Conservation (phyloP, 2,329 filamentous ascomycete genomes). For the Arthrobotrys pseudoclavata region DNA sequence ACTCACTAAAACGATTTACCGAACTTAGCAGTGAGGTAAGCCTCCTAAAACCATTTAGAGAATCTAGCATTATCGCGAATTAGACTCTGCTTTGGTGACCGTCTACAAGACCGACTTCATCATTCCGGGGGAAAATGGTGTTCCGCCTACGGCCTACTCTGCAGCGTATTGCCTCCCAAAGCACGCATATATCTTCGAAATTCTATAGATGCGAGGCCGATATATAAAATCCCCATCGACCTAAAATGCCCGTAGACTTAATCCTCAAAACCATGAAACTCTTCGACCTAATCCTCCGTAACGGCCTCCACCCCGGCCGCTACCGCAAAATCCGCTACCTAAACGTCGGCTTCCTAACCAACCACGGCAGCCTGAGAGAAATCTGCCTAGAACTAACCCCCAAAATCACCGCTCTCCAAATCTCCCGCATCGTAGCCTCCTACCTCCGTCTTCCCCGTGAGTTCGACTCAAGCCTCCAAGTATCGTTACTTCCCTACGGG, state of each 20-base stretch:
- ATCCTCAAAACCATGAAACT: conserved; percentile 30
- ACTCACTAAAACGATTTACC: neutral
- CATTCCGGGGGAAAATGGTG: too few relatives aligned
- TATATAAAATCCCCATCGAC: neutral
- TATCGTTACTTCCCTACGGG: conserved; percentile 34
- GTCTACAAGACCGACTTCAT: neutral
- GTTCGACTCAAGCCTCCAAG: conserved; percentile 17
- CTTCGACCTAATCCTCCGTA: conserved; percentile 1
- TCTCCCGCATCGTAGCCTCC: conserved; percentile 14
- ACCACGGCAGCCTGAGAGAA: conserved; percentile 1
- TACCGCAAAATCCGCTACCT: conserved; percentile 12
- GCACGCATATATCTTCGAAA: too few relatives aligned
- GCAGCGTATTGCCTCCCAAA: too few relatives aligned
- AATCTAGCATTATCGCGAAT: neutral
- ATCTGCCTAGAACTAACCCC: conserved; percentile 23
- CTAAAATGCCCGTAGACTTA: conserved; percentile 26
- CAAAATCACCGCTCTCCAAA: conserved; percentile 9
- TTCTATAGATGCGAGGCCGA: too few relatives aligned
- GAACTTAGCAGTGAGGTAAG: neutral
- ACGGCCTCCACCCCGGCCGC: neutral
- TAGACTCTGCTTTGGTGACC: neutral
- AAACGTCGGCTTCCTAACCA: conserved; percentile 35
- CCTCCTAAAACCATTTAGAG: neutral
- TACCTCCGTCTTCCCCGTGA: conserved; percentile 2
- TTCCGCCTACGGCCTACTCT: too few relatives aligned